phyloP scores from a whole-genome alignment of 257 asterid species.

The Solanum chiquidenum region DNA sequence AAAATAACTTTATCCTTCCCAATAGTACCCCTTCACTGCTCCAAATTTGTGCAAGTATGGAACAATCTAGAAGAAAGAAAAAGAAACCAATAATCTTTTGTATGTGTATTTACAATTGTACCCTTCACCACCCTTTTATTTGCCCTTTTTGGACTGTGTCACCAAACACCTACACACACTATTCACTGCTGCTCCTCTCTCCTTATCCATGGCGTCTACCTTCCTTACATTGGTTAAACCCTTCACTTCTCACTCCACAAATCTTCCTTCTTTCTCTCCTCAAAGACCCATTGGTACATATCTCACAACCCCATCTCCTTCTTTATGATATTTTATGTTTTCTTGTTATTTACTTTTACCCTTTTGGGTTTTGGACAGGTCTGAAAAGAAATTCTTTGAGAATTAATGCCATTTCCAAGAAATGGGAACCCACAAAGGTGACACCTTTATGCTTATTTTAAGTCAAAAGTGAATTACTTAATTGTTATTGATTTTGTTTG shows the following conservation, averaged over 20 bases:
- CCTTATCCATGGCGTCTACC: constrained; percentile 78
- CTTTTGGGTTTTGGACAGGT: constrained; percentile 20
- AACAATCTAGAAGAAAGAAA: background rate
- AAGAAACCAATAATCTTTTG: background rate
- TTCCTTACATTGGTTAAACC: constrained; percentile 36
- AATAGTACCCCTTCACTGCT: too few relatives aligned
- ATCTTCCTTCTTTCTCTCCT: constrained; percentile 23
- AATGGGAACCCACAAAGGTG: constrained; percentile 71
- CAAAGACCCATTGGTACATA: constrained; percentile 21
- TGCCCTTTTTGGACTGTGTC: background rate
- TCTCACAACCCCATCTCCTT: background rate
- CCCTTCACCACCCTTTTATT: background rate
- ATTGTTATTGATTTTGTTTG: background rate
- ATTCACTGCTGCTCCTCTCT: background rate
- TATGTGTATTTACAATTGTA: background rate
- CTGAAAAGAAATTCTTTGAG: constrained; percentile 29
- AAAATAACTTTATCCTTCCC: too few relatives aligned
- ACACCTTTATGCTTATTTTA: background rate
- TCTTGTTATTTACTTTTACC: background rate
- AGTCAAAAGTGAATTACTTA: background rate
- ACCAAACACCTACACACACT: background rate
- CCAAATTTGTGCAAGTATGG: background rate
- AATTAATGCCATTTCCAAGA: constrained; percentile 53
- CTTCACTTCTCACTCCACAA: constrained; percentile 21
- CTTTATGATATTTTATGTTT: background rate